Percentiles rank a stretch among this genome's conserved stretches.
Conservation (phyloP, 176 grass and related monocot species). For the Oryza meyeriana region DNA sequence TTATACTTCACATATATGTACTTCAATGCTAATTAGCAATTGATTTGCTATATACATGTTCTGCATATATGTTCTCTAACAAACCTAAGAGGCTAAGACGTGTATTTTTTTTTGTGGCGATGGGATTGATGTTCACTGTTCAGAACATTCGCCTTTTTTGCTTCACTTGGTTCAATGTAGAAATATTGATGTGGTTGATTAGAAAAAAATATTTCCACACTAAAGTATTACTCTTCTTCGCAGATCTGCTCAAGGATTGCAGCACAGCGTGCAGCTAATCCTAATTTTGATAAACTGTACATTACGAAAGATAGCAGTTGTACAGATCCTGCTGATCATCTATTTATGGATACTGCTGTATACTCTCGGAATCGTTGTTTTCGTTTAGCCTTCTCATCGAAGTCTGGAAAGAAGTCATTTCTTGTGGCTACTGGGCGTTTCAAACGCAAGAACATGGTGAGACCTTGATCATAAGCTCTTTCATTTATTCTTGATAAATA, state of each 20-base stretch:
- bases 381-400: slow-evolving; percentile 86
- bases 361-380: slow-evolving; percentile 97
- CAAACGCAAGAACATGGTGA: slow-evolving; percentile 86
- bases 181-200: background rate
- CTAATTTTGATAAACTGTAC: slow-evolving; percentile 64
- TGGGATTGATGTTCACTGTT: background rate
- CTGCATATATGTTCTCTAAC: background rate
- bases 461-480: slow-evolving; percentile 36
- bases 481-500: slow-evolving; percentile 14
- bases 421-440: slow-evolving; percentile 78
- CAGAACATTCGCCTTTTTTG: background rate
- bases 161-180: background rate
- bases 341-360: slow-evolving; percentile 84
- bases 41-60: background rate
- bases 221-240: slow-evolving; percentile 23
- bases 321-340: slow-evolving; percentile 33
- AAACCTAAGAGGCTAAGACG: background rate
- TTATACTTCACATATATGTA: background rate
- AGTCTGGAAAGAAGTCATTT: slow-evolving; percentile 84
- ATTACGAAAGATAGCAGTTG: slow-evolving; percentile 63
- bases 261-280: slow-evolving; percentile 42
- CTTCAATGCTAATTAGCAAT: background rate
- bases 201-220: background rate
- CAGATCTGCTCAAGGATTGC: slow-evolving; percentile 75
- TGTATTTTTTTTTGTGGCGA: background rate